These are phyloP conservation scores for Trichoderma afroharzianum DNA, from an alignment of 2,329 filamentous ascomycete genomes.

Conservation along the genomic window DNA sequence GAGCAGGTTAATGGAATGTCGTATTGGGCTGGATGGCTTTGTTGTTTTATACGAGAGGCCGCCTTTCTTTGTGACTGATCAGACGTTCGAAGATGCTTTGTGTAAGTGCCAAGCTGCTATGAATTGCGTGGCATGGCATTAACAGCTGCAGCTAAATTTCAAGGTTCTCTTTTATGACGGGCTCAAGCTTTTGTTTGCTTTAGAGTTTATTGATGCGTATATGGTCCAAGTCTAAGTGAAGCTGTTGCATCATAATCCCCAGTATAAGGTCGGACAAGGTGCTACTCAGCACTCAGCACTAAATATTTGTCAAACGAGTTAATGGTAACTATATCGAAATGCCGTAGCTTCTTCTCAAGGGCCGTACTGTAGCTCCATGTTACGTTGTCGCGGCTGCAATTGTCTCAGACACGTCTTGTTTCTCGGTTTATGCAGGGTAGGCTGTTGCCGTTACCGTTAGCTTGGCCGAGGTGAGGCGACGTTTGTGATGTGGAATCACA, in stretches of 20 bases:
- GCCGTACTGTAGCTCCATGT: background rate
- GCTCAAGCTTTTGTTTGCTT: background rate
- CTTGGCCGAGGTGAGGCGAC: background rate
- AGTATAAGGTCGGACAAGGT: background rate
- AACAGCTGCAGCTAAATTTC: background rate
- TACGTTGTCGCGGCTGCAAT: background rate
- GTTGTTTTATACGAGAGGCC: background rate
- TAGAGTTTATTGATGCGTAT: background rate
- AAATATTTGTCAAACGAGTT: background rate
- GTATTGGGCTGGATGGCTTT: background rate
- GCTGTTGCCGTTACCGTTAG: background rate
- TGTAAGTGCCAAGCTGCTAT: background rate
- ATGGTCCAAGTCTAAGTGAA: background rate
- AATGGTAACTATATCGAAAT: background rate
- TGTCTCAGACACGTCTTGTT: background rate
- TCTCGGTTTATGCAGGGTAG: background rate
- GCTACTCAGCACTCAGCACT: slow-evolving; percentile 1
- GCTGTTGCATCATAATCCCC: background rate
- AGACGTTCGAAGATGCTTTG: background rate
- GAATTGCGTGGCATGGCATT: background rate
- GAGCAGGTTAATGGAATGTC: background rate
- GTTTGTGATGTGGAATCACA: slow-evolving; percentile 12
- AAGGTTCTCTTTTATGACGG: background rate
- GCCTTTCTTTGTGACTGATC: background rate
- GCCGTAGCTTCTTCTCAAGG: background rate